Conservation (phyloP, 1,284 basidiomycete genomes). For the Cutaneotrichosporon mucoides region DNA sequence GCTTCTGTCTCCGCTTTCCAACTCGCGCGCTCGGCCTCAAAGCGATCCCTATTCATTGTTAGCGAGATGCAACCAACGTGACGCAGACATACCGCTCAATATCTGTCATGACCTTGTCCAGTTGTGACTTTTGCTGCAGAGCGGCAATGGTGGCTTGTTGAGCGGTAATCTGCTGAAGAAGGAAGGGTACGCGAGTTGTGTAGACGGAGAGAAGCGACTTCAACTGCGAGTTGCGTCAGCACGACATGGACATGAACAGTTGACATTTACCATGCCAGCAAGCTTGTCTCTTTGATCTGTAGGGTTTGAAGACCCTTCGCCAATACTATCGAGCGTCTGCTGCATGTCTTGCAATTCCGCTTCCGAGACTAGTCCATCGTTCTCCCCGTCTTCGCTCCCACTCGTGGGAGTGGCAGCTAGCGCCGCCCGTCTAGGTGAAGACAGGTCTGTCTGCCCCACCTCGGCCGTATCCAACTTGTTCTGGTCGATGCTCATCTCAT, state of each 20-base stretch:
- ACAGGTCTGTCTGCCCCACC: no score
- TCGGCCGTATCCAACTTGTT: neutral
- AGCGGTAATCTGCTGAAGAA: slow-evolving; percentile 33
- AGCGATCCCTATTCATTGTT: slow-evolving; percentile 26
- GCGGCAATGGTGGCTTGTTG: slow-evolving; percentile 41
- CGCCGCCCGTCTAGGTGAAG: no score
- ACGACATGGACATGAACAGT: neutral
- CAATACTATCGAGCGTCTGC: slow-evolving; percentile 9
- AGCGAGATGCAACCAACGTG: neutral
- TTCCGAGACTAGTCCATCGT: slow-evolving; percentile 11
- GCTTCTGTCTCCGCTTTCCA: slow-evolving; percentile 41
- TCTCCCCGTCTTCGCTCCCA: slow-evolving; percentile 7
- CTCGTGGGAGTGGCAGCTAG: neutral
- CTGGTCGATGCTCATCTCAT: slow-evolving; percentile 11
- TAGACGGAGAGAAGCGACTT: slow-evolving; percentile 28
- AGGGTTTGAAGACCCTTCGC: neutral
- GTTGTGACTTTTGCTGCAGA: slow-evolving; percentile 35
- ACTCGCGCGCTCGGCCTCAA: slow-evolving; percentile 34
- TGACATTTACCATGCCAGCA: slow-evolving; percentile 28
- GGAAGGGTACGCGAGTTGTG: slow-evolving; percentile 28
- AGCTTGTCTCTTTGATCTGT: slow-evolving; percentile 23
- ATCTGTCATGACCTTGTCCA: slow-evolving; percentile 27
- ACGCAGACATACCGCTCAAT: slow-evolving; percentile 37
- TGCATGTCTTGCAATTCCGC: slow-evolving; percentile 19
- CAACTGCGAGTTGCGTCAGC: slow-evolving; percentile 23